phyloP scores from a whole-genome alignment of 352 stramenopile species.

The Phytophthora fragariae region DNA sequence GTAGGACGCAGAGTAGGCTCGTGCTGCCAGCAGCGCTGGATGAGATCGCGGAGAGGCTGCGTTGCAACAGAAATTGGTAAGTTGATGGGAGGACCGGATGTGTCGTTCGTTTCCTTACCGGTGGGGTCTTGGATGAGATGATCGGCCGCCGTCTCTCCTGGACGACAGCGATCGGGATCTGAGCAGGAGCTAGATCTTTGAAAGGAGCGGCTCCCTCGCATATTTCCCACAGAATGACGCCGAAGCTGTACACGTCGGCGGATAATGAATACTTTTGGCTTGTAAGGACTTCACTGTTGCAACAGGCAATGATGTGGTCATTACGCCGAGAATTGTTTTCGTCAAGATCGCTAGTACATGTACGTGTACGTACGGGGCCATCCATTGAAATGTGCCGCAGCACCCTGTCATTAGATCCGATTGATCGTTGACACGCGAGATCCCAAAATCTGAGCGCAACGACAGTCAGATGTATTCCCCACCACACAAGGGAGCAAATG shows the following conservation, averaged over 20 bases:
- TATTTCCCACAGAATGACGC: conserved; percentile 85
- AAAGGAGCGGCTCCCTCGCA: conserved; percentile 73
- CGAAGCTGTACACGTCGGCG: conserved; percentile 86
- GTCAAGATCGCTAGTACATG: background rate
- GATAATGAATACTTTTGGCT: conserved; percentile 72
- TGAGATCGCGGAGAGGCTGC: conserved; percentile 69
- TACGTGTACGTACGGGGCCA: conserved; percentile 68
- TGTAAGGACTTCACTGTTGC: conserved; percentile 70
- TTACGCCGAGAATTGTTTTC: background rate
- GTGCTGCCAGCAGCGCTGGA: conserved; percentile 74
- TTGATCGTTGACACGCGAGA: conserved; percentile 65
- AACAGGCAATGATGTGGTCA: background rate
- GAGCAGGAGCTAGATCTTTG: conserved; percentile 54
- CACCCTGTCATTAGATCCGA: conserved; percentile 75
- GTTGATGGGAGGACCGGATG: background rate
- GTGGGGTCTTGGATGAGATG: conserved; percentile 67
- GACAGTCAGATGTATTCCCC: background rate
- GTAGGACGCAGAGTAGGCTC: conserved; percentile 56
- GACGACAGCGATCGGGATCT: conserved; percentile 73
- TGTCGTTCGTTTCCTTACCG: conserved; percentile 35
- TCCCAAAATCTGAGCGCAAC: conserved; percentile 67
- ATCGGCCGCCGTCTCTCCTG: conserved; percentile 66
- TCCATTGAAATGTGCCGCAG: conserved; percentile 86
- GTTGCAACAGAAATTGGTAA: background rate
- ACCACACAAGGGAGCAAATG: background rate